These are phyloP conservation scores for Glomus cerebriforme DNA, from an alignment of 192 early-diverging fungal species.

Conservation along the genomic window DNA sequence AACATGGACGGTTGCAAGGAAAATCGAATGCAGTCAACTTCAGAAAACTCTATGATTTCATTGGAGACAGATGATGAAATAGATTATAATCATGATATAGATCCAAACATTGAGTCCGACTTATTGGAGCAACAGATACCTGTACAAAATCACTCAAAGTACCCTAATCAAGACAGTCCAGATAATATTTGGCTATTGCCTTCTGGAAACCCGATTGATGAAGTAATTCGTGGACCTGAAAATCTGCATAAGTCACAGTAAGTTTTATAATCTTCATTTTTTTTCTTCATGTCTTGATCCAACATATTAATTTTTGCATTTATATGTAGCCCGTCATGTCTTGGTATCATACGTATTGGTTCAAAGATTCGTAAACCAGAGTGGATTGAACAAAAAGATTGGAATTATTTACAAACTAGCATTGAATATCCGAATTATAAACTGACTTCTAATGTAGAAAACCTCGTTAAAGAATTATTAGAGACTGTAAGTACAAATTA, in stretches of 20 bases:
- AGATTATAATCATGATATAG: conserved; percentile 10
- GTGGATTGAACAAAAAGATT: conserved; percentile 28
- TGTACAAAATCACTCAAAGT: conserved; percentile 22
- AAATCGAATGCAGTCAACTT: not conserved
- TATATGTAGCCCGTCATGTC: conserved; percentile 17
- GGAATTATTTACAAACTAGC: conserved; percentile 21
- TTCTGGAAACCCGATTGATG: conserved; percentile 21
- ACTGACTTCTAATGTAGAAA: conserved; percentile 2
- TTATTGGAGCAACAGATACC: conserved; percentile 6
- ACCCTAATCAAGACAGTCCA: conserved; percentile 20
- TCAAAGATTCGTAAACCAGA: conserved; percentile 22
- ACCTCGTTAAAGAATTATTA: not conserved
- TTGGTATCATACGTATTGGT: conserved; percentile 23
- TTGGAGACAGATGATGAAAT: not conserved
- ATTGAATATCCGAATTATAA: conserved; percentile 25
- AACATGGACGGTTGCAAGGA: conserved; percentile 16
- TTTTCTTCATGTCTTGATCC: conserved; percentile 12
- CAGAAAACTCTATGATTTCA: not conserved
- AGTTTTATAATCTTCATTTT: conserved; percentile 19
- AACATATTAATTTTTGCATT: conserved; percentile 19
- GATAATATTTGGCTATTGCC: conserved; percentile 15
- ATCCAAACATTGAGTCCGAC: conserved; percentile 19
- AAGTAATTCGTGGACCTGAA: conserved; percentile 20
- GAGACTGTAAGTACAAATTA: conserved; percentile 30
- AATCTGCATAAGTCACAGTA: conserved; percentile 26